Base-by-base conservation (phyloP, 148 eudicot species). In the Chenopodium berlandieri region DNA sequence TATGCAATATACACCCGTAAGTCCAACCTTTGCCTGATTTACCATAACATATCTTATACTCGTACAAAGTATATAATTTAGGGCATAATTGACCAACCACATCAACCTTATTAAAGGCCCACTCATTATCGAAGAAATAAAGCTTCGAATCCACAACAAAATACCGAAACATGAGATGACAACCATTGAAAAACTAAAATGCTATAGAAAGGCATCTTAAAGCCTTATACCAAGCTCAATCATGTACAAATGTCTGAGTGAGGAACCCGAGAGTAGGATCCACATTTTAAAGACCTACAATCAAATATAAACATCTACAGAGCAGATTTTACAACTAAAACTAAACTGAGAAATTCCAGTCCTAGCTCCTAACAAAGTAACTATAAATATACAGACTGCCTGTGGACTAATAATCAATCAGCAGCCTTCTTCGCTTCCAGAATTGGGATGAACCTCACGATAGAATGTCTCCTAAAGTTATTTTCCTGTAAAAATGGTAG, bases 321-420 rank as follows among this genome's bases (percentile, higher is more conserved):
- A 54, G 73, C 71, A 77, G 70, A 81, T 81, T 84, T 84, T 73
- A 81, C 84, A 73, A 77, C 84, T 75, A 23, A 60, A 77, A 75
- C 80, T 80, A 84, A 67, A 81, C 75, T 22, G 60, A 31, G 79
- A 63, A 80, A 81, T 27, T 80, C 67, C 58, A 78, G 66, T 34
- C 50, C 73, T 81, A 84, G 23, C 48, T 74, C 83, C 83, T 81
- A 84, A 78, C 60, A 74, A 65, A 48, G 78, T 62, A 73, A 77
- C 73, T 84, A 81, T 76, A 85, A 73, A 84, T 81, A 84, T 84
- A 85, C 86, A 84, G 74, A 84, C 78, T 66, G 44, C 66, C 72
- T 65, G 79, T 64, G 64, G 76, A 79, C 73, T 32, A 66, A 67
- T n/a, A 83, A 74, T 30, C 66, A 83, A 83, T 79, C 82, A 79